phyloP scores from a whole-genome alignment of 495 filamentous ascomycete genomes.

The Parathielavia hyrcaniae region DNA sequence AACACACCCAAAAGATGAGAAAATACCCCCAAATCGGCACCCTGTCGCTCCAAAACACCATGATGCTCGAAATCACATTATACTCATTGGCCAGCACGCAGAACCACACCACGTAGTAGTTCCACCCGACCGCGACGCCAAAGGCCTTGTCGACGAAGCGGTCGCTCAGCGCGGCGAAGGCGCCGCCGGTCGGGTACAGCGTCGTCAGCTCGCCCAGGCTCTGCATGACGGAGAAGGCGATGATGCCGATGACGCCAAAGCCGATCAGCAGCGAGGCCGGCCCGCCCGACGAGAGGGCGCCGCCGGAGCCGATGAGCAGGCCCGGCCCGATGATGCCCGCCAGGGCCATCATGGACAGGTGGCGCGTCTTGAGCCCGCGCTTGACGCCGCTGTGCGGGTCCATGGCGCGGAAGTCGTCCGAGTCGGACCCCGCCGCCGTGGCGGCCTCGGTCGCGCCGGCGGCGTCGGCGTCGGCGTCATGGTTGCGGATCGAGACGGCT shows the following conservation, averaged over 20 bases:
- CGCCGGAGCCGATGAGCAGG: conserved; percentile 53
- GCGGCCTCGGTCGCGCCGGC: conserved; percentile 1
- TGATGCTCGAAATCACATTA: conserved; percentile 54
- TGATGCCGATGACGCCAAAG: conserved; percentile 58
- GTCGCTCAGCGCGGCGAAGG: conserved; percentile 55
- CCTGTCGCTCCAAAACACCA: conserved; percentile 53
- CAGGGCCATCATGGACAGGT: conserved; percentile 66
- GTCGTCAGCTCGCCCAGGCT: conserved; percentile 24
- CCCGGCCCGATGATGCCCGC: conserved; percentile 54
- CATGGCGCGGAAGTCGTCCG: conserved; percentile 39
- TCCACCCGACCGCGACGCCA: conserved; percentile 81
- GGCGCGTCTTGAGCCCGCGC: conserved; percentile 58
- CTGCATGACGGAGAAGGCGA: conserved; percentile 53
- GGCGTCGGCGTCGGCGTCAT: conserved; percentile 1
- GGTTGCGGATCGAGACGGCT: not conserved
- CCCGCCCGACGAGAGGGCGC: conserved; percentile 54
- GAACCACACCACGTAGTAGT: conserved; percentile 66
- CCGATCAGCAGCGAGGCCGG: conserved; percentile 59
- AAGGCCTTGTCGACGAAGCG: conserved; percentile 70
- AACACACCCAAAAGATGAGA: conserved; percentile 56
- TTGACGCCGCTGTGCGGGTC: conserved; percentile 46
- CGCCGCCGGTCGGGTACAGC: conserved; percentile 57
- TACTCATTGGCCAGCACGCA: conserved; percentile 53
- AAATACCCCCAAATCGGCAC: conserved; percentile 53
- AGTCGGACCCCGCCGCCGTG: conserved; percentile 19